These are phyloP conservation scores for Balamuthia mandrillaris DNA, from an alignment of 208 protist genomes.

Conservation along the genomic window DNA sequence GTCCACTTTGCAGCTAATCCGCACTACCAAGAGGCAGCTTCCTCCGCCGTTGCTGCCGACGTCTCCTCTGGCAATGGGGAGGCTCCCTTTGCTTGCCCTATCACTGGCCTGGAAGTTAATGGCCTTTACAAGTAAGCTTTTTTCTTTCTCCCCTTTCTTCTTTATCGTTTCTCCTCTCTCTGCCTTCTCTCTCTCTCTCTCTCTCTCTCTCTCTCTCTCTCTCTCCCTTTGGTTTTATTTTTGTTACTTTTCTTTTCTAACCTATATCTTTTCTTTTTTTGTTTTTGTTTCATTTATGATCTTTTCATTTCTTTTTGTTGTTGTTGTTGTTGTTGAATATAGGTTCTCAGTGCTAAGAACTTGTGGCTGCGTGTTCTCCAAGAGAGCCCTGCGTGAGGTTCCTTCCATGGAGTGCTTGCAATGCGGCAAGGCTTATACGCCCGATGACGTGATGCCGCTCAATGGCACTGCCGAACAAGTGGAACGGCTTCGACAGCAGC, in stretches of 20 bases:
- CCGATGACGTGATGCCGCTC: slow-evolving; percentile 17
- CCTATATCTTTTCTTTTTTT: neutral
- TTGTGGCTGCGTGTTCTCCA: slow-evolving; percentile 18
- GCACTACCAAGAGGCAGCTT: neutral
- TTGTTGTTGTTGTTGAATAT: no score
- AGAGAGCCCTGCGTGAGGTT: slow-evolving; percentile 12
- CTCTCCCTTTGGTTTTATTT: neutral
- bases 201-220: neutral
- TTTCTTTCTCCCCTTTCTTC: no score
- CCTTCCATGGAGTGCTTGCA: slow-evolving; percentile 3
- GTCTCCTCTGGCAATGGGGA: no score
- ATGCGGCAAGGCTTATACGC: neutral
- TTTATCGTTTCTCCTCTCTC: no score
- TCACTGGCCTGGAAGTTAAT: neutral
- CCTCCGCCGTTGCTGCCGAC: neutral
- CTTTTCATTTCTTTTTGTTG: neutral
- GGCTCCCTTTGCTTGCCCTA: neutral
- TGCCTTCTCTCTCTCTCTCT: neutral
- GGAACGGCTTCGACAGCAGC: neutral
- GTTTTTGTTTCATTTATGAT: neutral
- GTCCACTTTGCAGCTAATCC: neutral
- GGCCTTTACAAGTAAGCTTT: neutral
- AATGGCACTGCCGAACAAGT: neutral
- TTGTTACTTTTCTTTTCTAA: neutral
- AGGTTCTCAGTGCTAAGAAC: neutral